phyloP scores from a whole-genome alignment of 805 yeast genomes.

The Ogataea saltuana region DNA sequence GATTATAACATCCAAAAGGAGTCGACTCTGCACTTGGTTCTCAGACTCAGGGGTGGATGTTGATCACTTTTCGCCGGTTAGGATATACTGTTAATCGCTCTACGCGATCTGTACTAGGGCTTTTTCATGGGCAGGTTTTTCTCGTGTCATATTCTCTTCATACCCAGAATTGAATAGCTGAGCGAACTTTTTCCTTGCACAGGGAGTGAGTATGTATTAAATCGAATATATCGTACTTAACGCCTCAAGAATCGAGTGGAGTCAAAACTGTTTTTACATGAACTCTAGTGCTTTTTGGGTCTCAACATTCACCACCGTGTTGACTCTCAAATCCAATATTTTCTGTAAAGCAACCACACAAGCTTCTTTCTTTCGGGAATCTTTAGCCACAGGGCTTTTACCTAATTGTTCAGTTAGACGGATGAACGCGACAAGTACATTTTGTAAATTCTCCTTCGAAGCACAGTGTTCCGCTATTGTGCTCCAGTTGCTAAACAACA shows the following conservation, averaged over 20 bases:
- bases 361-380: slow-evolving; percentile 46
- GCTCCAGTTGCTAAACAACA: slow-evolving; percentile 19
- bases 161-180: no score
- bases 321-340: slow-evolving; percentile 39
- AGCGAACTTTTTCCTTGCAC: no score
- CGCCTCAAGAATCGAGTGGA: no score
- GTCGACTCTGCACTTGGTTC: slow-evolving; percentile 92
- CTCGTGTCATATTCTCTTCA: no score
- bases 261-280: background rate
- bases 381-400: slow-evolving; percentile 1
- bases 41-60: slow-evolving; percentile 71
- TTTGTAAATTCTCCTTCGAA: slow-evolving; percentile 43
- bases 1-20: slow-evolving; percentile 99
- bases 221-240: no score
- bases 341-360: slow-evolving; percentile 38
- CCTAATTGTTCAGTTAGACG: slow-evolving; percentile 24
- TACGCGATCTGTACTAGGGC: no score
- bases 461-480: slow-evolving; percentile 17
- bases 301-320: slow-evolving; percentile 49
- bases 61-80: no score
- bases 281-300: slow-evolving; percentile 25
- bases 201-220: no score
- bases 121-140: no score
- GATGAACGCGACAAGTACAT: slow-evolving; percentile 54
- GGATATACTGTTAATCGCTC: no score